Conservation (phyloP, 2,329 filamentous ascomycete genomes). For the Botrytis elliptica region DNA sequence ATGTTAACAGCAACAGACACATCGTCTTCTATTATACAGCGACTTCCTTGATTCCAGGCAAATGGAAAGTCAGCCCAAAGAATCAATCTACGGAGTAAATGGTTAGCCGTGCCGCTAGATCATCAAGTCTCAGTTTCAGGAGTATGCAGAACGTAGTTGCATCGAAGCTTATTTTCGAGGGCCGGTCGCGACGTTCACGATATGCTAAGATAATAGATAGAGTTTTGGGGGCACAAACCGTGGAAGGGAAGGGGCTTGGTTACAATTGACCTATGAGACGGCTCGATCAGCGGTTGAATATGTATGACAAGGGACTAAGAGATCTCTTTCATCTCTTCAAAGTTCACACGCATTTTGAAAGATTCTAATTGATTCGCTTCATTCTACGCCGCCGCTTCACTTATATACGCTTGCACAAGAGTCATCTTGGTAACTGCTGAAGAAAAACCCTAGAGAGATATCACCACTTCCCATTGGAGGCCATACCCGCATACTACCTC, state of each 20-base stretch:
- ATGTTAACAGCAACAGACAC: not conserved
- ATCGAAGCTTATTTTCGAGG: not conserved
- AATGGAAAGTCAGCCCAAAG: not conserved
- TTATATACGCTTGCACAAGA: not conserved
- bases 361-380: not conserved
- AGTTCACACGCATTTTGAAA: not conserved
- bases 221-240: not conserved
- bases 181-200: not conserved
- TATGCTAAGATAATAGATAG: constrained; percentile 1
- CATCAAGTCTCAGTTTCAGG: not conserved
- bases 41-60: not conserved
- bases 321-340: not conserved
- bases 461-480: not conserved
- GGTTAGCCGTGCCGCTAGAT: not conserved
- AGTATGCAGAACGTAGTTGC: constrained; percentile 3
- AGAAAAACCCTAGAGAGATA: not conserved
- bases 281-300: not conserved
- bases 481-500: not conserved
- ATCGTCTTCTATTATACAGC: not conserved
- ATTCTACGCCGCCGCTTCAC: not conserved
- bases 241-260: not conserved
- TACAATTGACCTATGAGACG: not conserved
- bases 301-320: not conserved
- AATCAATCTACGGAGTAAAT: not conserved
- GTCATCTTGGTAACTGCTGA: constrained; percentile 7